These are phyloP conservation scores for Polyplosphaeria fusca DNA, from an alignment of 495 filamentous ascomycete genomes.

Conservation along the genomic window DNA sequence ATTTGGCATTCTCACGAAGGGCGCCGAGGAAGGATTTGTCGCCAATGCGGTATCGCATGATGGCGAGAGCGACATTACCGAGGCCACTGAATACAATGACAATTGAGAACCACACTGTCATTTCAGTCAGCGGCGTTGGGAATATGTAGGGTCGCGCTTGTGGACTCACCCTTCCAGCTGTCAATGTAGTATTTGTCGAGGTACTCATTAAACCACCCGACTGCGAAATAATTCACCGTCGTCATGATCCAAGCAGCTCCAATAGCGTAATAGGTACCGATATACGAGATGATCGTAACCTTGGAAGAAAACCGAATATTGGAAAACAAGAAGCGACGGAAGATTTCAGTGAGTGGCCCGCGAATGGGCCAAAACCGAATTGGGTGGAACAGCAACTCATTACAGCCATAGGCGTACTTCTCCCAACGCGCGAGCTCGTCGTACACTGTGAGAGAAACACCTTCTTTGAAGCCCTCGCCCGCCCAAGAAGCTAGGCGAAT, in stretches of 20 bases:
- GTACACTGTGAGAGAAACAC: constrained; percentile 79
- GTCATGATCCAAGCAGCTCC: constrained; percentile 80
- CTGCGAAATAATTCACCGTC: constrained; percentile 70
- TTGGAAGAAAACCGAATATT: constrained; percentile 76
- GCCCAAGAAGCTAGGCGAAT: constrained; percentile 72
- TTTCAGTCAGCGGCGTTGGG: constrained; percentile 17
- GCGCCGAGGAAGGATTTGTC: constrained; percentile 40
- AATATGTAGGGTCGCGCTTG: background rate
- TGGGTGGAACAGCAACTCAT: constrained; percentile 76
- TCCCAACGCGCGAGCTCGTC: constrained; percentile 81
- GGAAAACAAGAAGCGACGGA: constrained; percentile 66
- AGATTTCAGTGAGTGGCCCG: constrained; percentile 72
- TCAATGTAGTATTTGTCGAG: constrained; percentile 51
- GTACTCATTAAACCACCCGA: constrained; percentile 53
- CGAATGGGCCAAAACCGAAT: constrained; percentile 54
- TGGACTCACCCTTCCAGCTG: constrained; percentile 32
- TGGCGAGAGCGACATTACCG: constrained; percentile 49
- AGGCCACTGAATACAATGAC: constrained; percentile 48
- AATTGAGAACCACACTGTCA: constrained; percentile 50
- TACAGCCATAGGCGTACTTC: constrained; percentile 82
- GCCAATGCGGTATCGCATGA: constrained; percentile 46
- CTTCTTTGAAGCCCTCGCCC: constrained; percentile 77
- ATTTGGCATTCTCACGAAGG: constrained; percentile 47
- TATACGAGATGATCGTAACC: constrained; percentile 76
- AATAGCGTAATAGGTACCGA: constrained; percentile 85